phyloP scores from a whole-genome alignment of 306 rosid species.

The Sicyos baderoa region DNA sequence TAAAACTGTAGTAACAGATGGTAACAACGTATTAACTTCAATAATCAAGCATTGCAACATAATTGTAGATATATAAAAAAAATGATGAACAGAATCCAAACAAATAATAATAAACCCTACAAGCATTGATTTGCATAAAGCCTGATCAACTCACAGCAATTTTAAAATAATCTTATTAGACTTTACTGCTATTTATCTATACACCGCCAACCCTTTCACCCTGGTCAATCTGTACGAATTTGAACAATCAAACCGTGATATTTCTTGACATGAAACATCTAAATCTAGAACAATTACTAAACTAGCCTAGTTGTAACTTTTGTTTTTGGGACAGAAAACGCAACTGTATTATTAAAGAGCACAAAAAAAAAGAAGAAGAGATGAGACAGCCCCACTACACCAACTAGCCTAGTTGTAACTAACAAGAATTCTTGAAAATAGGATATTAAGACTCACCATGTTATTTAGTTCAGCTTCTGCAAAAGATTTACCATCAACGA shows the following conservation, averaged over 20 bases:
- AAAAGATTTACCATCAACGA: conserved; percentile 94
- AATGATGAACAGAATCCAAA: background rate
- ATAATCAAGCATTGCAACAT: background rate
- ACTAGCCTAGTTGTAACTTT: background rate
- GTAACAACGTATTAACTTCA: background rate
- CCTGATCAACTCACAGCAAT: background rate
- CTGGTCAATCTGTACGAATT: background rate
- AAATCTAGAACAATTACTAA: conserved; percentile 7
- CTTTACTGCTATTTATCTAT: too few relatives aligned
- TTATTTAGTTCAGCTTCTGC: conserved; percentile 97
- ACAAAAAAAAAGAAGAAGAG: background rate
- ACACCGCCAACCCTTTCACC: background rate
- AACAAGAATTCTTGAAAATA: conserved; percentile 4
- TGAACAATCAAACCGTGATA: background rate
- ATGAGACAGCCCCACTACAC: background rate
- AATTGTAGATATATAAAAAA: conserved; percentile 18
- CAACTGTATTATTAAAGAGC: background rate
- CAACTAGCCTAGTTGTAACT: background rate
- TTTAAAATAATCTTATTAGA: too few relatives aligned
- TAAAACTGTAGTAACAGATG: conserved; percentile 44
- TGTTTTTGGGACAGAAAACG: background rate
- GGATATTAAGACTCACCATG: conserved; percentile 50
- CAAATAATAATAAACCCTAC: too few relatives aligned
- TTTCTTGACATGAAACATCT: conserved; percentile 8
- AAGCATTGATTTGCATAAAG: too few relatives aligned